Percentiles rank a stretch among this genome's conserved stretches.
Evolutionary conservation across 176 grass and related monocot genomes (phyloP).

Genomic region (Pontederia crassipes): DNA sequence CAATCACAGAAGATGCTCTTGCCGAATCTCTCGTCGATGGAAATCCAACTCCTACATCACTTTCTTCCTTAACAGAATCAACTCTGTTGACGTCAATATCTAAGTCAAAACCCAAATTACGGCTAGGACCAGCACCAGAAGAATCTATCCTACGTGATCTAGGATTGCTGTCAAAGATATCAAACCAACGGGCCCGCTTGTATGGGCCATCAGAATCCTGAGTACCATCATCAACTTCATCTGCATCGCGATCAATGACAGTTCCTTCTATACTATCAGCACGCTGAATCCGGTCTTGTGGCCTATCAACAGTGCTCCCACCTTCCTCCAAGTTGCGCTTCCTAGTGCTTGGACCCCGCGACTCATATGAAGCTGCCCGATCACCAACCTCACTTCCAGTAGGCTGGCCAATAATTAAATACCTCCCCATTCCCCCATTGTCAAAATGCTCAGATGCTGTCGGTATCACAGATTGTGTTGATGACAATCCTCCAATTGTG

Average conservation of each 20-base stretch:
- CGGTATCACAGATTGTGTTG: conserved; percentile 37
- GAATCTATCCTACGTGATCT: conserved; percentile 40
- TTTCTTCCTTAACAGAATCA: conserved; percentile 32
- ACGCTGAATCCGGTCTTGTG: conserved; percentile 48
- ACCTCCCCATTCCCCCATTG: conserved; percentile 70
- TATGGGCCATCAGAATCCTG: conserved; percentile 65
- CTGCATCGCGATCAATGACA: conserved; percentile 81
- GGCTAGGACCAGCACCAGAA: conserved; percentile 87
- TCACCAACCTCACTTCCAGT: conserved; percentile 97
- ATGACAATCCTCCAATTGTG: conserved; percentile 72
- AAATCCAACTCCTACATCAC: conserved; percentile 31
- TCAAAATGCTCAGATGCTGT: conserved; percentile 31
- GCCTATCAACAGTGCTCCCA: conserved; percentile 95
- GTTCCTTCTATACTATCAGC: conserved; percentile 91
- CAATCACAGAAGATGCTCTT: conserved; percentile 87
- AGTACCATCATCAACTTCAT: conserved; percentile 81
- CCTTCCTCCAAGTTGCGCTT: conserved; percentile 93
- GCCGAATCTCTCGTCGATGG: conserved; percentile 59
- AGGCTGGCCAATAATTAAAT: conserved; percentile 95
- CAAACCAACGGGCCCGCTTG: conserved; percentile 60
- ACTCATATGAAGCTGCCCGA: conserved; percentile 82
- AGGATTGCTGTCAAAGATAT: conserved; percentile 54
- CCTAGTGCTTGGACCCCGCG: conserved; percentile 76
- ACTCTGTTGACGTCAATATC: conserved; percentile 45
- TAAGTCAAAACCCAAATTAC: conserved; percentile 65